phyloP scores from a whole-genome alignment of 169 alveolate genomes.

The Theileria equi region DNA sequence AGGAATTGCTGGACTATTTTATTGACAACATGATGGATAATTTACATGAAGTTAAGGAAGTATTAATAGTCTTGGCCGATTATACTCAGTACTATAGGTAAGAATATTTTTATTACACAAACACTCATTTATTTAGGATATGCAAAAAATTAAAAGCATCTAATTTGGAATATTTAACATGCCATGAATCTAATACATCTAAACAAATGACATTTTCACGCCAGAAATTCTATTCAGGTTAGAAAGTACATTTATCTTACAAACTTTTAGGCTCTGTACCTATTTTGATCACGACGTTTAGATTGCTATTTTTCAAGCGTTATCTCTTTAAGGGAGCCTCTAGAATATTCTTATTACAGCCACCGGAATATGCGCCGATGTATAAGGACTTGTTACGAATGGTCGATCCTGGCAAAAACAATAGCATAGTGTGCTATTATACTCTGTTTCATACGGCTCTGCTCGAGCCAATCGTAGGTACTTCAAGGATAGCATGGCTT shows the following conservation, averaged over 20 bases:
- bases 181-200: conserved; percentile 49
- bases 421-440: conserved; percentile 65
- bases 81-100: conserved; percentile 63
- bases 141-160: conserved; percentile 29
- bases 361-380: conserved; percentile 69
- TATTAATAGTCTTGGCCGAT: conserved; percentile 46
- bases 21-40: conserved; percentile 46
- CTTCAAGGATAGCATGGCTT: conserved; percentile 39
- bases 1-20: conserved; percentile 37
- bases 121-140: conserved; percentile 12
- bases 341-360: conserved; percentile 58
- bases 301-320: conserved; percentile 72
- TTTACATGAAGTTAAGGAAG: conserved; percentile 43
- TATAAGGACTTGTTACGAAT: conserved; percentile 45
- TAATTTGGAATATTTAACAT: conserved; percentile 47
- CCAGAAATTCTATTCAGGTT: conserved; percentile 54
- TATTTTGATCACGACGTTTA: conserved; percentile 64
- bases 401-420: conserved; percentile 24
- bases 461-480: conserved; percentile 73
- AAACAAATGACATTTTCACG: conserved; percentile 57
- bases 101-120: background rate
- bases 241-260: background rate
- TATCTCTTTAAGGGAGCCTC: conserved; percentile 72
- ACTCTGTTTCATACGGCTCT: conserved; percentile 68
- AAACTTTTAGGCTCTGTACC: conserved; percentile 26